Base-by-base conservation (phyloP, 2,329 filamentous ascomycete genomes). In the Penicillium sclerotigenum region DNA sequence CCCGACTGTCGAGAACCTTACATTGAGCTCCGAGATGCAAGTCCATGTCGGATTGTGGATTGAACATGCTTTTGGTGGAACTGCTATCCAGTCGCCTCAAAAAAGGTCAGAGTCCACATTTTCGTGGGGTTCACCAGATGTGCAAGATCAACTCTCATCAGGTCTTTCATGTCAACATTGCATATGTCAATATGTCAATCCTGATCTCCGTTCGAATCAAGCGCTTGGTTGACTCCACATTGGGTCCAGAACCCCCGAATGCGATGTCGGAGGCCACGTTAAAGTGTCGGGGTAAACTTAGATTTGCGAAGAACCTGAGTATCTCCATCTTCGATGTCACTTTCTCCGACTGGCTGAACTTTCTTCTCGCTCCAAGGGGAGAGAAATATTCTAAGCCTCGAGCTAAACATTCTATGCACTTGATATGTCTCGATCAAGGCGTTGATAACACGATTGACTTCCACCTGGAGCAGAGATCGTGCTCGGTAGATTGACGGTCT, bases 401-500 rank as follows among this genome's bases (percentile, higher is more conserved):
- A 43, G 26, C 47, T 58, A 38, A 58, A 45, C 9, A 58, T 45
- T 11, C 52, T 54, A 34, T 61, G 51, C 24, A 52, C 43, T 20
- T 59, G 56, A n/a, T 60, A 58, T 29, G 58, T 63, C 38, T 56
- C 54, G 3, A 60, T 47, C 36, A 62, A 52, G 7, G 38, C 50
- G 10, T 53, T 56, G 38, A 63, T 54, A 42, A 65, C 59, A 34
- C 57, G 48, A 36, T 52, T 42, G 14, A 65, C 52, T 47, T 65
- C 54, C 43, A 61, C 46, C 9, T 58, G 55, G 13, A 65, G 47
- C 8, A 64, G 50, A 7, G 54, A 63, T 42, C 58, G 52, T n/a
- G 58, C 46, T 31, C 48, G 52, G 16, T 57, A 58, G 9, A 63
- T 59, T 16, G 56, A 60, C 46, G 59, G 55, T 38, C 55, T 61